Base-by-base conservation (phyloP, 2,329 filamentous ascomycete genomes). In the Cucurbitaria berberidis region DNA sequence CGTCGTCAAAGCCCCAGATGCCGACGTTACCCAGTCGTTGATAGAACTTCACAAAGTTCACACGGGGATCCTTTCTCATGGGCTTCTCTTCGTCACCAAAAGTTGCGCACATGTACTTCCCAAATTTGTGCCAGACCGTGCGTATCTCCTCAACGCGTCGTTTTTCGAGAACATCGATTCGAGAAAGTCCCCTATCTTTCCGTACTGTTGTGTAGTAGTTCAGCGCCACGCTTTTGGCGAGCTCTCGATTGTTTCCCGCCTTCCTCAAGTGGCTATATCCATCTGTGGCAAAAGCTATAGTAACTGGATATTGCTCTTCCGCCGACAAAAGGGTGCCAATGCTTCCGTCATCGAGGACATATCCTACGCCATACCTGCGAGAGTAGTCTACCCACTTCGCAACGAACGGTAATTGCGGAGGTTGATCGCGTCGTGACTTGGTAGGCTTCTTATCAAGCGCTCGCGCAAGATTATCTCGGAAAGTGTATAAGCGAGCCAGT, bases 381-480 rank as follows among this genome's bases (percentile, higher is more conserved):
- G 89, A 91, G 73, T 95, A 95, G 71, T 95, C 90, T 6, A 95
- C 90, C 90, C 90, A 95, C 69, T 93, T 91, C 10, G 68, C 86
- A 76, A 68, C 88, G 82, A 69, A 88, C 74, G 56, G 86, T 68
- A 69, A 82, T 77, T 49, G 81, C 73, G 57, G 81, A 75, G 52
- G 82, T 77, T 74, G 84, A 80, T 66, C 86, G 39, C 66, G 64
- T 54, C 65, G 64, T n/a, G 68, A 67, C 40, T 64, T 70, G 11
- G 61, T 68, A 3, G 66, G 66, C 55, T 68, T 74, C 53, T 74
- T 76, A 24, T 75, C 66, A 8, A 82, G 67, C 5, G 78, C 79
- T 36, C 74, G 69, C 5, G 73, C 69, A 18, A 82, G 74, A 48
- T 81, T 81, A 55, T 80, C 73, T 24, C 77, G 73, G 64, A 82